phyloP scores from a whole-genome alignment of 495 filamentous ascomycete species.

The Neurospora terricola region DNA sequence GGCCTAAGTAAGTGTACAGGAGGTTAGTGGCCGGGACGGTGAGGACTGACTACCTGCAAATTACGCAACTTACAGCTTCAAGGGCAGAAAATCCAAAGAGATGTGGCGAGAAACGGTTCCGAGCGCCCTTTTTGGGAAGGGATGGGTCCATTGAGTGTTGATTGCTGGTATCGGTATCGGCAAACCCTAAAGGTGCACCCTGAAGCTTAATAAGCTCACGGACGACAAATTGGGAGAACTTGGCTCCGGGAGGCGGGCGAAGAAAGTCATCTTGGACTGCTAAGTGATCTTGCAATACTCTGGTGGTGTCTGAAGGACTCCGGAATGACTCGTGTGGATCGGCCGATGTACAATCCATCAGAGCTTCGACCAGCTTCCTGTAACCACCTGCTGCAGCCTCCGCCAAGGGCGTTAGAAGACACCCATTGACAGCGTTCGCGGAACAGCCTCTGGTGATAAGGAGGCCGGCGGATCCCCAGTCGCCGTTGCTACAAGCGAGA shows the following conservation, averaged over 20 bases:
- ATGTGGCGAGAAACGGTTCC: neutral
- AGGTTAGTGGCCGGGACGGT: neutral
- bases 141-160: neutral
- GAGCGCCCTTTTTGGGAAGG: neutral
- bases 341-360: neutral
- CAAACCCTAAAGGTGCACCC: neutral
- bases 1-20: neutral
- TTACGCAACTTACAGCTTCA: neutral
- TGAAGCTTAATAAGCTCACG: neutral
- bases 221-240: neutral
- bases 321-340: neutral
- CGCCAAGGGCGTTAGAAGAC: neutral
- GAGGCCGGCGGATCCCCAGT: neutral
- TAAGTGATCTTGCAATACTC: neutral
- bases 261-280: neutral
- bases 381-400: neutral
- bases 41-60: neutral
- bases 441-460: constrained; percentile 1
- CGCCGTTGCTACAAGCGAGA: neutral
- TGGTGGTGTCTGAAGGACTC: neutral
- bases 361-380: neutral
- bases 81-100: neutral
- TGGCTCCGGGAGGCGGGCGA: neutral
- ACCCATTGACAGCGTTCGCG: neutral
- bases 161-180: neutral